Evolutionary conservation across 2,329 filamentous ascomycete genomes (phyloP), one percentile per base, ranked within the genome.

Genomic region (Colletotrichum sp.): DNA sequence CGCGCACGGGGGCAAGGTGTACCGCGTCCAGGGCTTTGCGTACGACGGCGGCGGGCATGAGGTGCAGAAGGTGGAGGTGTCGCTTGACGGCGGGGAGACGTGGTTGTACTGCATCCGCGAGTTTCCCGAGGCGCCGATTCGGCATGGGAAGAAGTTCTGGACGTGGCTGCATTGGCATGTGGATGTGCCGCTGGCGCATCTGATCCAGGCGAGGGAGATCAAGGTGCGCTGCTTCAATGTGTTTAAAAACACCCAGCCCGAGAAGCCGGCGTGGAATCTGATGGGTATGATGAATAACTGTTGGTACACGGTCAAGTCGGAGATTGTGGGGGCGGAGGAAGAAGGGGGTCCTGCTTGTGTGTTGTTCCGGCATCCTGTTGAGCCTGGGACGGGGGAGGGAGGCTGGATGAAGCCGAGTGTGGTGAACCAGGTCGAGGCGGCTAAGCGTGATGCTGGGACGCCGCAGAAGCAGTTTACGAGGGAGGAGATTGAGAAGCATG

Each of bases 211-310:
- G 1, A 81, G 84, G 39, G 84, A 83, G 65, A 87, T 90, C 65
- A 82, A 80, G 0, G 88, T 89, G 6, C 84, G 88, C 21, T 87
- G 86, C 75, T 88, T 87, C 79, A 87, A 90, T 71, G 87, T 87
- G 1, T 87, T 86, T 80, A 90, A 89, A 76, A 89, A 89, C 76
- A 89, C 87, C 2, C 88, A 90, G 76, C 88, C 89, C 2, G 79
- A 85, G 73, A 80, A 84, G 24, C 83, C 84, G 6, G 81, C 80
- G 6, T 90, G 88, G 88, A 90, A 89, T 74, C 82, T 88, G 2
- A 85, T 88, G 85, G 88, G 82, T 9, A 89, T 90, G 87, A 90
- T 90, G 88, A 90, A 90, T 80, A 90, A 90, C 60, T 86, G 85
- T 76, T 88, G 86, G 86, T 90, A 90, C 76, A 76, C 80, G 2